A percentile compares a stretch with the other conserved stretches of the same genome.
phyloP scores from a whole-genome alignment of 441 rosid genomes.

The Adansonia madagascariensis region DNA sequence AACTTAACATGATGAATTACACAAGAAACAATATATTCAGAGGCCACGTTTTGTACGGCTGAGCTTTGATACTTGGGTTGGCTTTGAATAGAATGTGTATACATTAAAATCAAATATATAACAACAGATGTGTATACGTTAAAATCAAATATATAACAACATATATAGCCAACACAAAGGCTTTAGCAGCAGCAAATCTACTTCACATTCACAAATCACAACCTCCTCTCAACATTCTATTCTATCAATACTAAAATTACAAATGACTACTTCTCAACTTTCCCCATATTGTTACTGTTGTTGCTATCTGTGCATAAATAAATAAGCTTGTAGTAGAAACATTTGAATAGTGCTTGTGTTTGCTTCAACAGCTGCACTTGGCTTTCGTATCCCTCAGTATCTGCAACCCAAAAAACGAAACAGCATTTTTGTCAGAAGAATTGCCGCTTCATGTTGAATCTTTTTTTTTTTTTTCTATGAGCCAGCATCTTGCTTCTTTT shows the following conservation, averaged over 20 bases:
- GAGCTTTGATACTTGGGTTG: neutral
- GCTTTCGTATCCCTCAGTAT: conserved; percentile 48
- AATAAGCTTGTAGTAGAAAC: conserved; percentile 24
- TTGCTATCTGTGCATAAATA: conserved; percentile 35
- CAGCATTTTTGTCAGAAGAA: conserved; percentile 26
- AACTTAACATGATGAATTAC: neutral
- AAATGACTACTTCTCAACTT: neutral
- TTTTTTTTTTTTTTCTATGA: conserved; percentile 29
- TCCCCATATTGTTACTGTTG: neutral
- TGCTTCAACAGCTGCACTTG: conserved; percentile 52
- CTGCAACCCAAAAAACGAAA: conserved; percentile 38
- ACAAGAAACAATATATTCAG: neutral
- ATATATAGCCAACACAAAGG: no score
- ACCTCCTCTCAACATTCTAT: neutral
- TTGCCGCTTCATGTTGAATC: conserved; percentile 26
- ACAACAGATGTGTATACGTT: neutral
- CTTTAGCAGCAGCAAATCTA: neutral
- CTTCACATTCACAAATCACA: neutral
- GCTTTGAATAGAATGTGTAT: neutral
- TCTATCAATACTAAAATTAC: neutral
- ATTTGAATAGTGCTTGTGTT: conserved; percentile 31
- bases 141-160: neutral
- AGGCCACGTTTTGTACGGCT: neutral
- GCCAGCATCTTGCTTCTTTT: neutral
- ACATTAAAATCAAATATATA: neutral